These are phyloP conservation scores for Pleurozium schreberi DNA, from an alignment of 225 moss, liverwort and hornwort genomes.

Conservation along the genomic window DNA sequence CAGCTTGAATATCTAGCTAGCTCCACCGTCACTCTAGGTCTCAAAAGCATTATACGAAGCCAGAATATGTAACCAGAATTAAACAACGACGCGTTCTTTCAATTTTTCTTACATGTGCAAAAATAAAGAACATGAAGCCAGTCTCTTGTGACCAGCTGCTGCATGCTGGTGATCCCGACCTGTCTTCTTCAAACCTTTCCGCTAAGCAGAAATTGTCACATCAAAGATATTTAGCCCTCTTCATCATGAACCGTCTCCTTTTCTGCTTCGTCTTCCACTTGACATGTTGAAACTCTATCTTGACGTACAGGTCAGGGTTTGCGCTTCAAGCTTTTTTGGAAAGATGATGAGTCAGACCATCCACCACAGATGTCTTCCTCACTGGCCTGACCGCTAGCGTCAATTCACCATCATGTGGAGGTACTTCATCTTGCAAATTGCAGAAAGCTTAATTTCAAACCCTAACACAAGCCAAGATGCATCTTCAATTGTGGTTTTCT, in stretches of 20 bases:
- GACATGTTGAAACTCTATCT: not conserved
- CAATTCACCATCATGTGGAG: not conserved
- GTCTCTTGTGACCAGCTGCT: not conserved
- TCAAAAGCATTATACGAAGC: not conserved
- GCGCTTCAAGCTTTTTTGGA: not conserved
- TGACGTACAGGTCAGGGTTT: not conserved
- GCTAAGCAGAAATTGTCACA: not conserved
- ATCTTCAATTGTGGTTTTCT: too few species aligned
- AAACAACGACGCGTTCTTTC: not conserved
- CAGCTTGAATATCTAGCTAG: not conserved
- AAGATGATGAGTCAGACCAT: not conserved
- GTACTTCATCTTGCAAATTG: not conserved
- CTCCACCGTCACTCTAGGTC: not conserved
- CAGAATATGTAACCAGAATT: not conserved
- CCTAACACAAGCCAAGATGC: not conserved
- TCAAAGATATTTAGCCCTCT: not conserved
- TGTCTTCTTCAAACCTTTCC: not conserved
- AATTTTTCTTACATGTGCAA: not conserved
- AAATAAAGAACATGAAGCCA: not conserved
- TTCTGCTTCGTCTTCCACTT: not conserved
- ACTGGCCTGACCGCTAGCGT: not conserved
- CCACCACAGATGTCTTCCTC: not conserved
- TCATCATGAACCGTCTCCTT: not conserved
- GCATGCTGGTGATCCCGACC: not conserved
- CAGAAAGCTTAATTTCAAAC: not conserved